Evolutionary conservation across 768 basidiomycete species (phyloP), one percentile per base, ranked within the genome.

Genomic region (Inosperma sp.): DNA sequence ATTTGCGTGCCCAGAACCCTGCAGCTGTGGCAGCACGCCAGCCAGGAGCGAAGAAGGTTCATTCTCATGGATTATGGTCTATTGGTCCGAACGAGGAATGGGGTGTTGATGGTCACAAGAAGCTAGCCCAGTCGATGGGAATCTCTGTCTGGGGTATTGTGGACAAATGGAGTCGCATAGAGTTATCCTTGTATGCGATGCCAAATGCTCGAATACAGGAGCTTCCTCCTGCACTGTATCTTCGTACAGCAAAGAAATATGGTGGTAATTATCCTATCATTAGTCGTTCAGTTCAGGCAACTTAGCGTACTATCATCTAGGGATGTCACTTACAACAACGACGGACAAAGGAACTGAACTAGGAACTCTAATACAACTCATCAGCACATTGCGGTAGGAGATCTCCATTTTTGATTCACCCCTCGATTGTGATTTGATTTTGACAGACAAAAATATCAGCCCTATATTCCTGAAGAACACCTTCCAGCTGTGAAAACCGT

Each of bases 51-150:
- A 36, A 51, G 40, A 63, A 65, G 42, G 45, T 57, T 8, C 65
- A 66, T 46, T 27, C 30, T 9, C 51, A 59, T 42, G 58, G 56
- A 2, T 25, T 67, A 1, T 61, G 52, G 51, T 64, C 59, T 2
- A 34, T 54, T 13, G 62, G 65, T 4, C 65, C 66, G 8, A 65
- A 68, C 39, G 62, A 68, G 35, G 63, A 65, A 43, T 65, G 63
- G 65, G 52, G 65, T 34, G 16, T 62, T 19, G 61, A 66, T 51
- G 65, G 66, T 8, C 65, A 64, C 45, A 59, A 65, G 49, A 68
- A 68, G 46, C 48, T 67, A 9, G 30, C 59, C 1, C 29, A 29
- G 1, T 22, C 29, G 0, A 68, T 68, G 62, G 63, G 62, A 5
- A 61, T 65, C 44, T 56, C 55, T 5, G 41, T 67, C 19, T 65